Base-by-base conservation (phyloP, 2,329 filamentous ascomycete species). In the Exophiala mesophila region DNA sequence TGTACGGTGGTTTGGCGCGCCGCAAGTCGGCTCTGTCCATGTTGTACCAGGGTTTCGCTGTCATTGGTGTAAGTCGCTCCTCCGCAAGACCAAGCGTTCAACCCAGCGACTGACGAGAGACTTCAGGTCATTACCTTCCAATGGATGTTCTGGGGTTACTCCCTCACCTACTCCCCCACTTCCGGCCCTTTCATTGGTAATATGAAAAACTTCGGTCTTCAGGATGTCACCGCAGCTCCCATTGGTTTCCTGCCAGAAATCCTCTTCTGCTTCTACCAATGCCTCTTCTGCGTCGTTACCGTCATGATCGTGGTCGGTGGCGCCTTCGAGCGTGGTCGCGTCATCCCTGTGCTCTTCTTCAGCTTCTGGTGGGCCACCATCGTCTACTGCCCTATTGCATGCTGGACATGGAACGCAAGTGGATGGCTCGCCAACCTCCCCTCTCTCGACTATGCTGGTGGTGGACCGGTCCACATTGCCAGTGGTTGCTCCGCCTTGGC, bases 371-470 rank as follows among this genome's bases (percentile, higher is more conserved):
- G 81, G 80, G 69, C 78, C 12, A 84, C 80, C 29, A 71, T 85
- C 50, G 79, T 85, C 12, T 44, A 42, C 23, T 44, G 36, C 28
- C 81, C 81, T 18, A 75, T 87, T 47, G 83, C 83, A 33, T 84
- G 83, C 65, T 85, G 82, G 76, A 85, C 83, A 26, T 87, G 83
- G 83, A 86, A 85, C 63, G 65, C 70, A 37, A 80, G 78, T 48
- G 83, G 83, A 31, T 87, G 83, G 81, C 72, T 84, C 21, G 80
- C 72, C 63, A 74, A 76, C 16, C 73, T 86, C 28, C 80, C 80
- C 32, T 76, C 80, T 15, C 76, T 85, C 54, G 83, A 87, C 63
- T 88, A 85, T 56, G 83, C 83, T 20, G 83, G 83, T 32, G 83
- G 82, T 31, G 83, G 82, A 7, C 83, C 83, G 29, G 83, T 88